phyloP scores from a whole-genome alignment of 2,329 filamentous ascomycete genomes.

The Pseudophaeomoniella oleicola region DNA sequence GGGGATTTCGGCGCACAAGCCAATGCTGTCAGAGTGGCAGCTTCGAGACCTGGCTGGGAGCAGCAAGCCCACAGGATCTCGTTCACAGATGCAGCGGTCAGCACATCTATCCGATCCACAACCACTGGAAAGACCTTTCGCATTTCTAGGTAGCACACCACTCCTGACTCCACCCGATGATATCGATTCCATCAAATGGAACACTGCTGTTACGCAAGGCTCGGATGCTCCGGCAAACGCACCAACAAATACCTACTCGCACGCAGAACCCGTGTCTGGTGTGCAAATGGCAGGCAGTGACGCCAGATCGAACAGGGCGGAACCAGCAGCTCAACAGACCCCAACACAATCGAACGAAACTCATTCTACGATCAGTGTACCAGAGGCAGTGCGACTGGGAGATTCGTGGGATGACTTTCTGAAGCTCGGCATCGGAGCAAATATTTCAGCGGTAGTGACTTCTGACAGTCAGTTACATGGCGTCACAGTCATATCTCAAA shows the following conservation, averaged over 20 bases:
- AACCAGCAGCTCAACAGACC: neutral
- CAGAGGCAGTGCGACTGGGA: neutral
- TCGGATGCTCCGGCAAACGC: neutral
- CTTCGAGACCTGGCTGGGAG: too few relatives aligned
- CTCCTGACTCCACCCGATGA: slow-evolving; percentile 11
- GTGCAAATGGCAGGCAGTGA: neutral
- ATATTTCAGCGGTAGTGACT: neutral
- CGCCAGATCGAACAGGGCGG: neutral
- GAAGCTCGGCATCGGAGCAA: neutral
- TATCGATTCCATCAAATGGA: slow-evolving; percentile 15
- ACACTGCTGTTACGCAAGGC: neutral
- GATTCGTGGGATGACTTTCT: neutral
- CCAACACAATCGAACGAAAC: neutral
- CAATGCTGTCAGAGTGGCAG: too few relatives aligned
- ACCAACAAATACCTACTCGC: neutral
- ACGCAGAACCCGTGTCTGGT: neutral
- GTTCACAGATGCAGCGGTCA: neutral
- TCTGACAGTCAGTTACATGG: neutral
- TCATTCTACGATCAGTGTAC: too few relatives aligned
- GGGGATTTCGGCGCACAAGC: neutral
- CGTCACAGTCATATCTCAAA: slow-evolving; percentile 39
- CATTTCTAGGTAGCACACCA: slow-evolving; percentile 5
- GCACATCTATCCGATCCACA: neutral
- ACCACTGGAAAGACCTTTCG: neutral
- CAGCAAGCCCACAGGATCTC: too few relatives aligned